Evolutionary conservation across 1,284 basidiomycete genomes (phyloP).

Genomic region (Lentinula novae-zelandiae): DNA sequence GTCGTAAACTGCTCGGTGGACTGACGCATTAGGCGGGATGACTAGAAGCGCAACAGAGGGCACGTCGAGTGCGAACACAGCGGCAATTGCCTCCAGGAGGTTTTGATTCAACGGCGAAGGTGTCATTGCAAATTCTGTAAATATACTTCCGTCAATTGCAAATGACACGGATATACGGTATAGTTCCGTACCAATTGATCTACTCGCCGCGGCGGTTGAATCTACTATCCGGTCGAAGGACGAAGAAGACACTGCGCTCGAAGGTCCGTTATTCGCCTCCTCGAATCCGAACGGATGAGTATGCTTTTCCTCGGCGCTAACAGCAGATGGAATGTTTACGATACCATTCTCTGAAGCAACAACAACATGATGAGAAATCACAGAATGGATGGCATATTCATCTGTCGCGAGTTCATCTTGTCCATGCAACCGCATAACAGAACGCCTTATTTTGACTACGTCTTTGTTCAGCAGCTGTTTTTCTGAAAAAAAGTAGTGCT

Average conservation of each 20-base stretch:
- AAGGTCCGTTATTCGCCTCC: conserved; percentile 8
- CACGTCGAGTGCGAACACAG: conserved; percentile 69
- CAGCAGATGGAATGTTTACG: conserved; percentile 44
- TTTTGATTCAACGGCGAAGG: conserved; percentile 51
- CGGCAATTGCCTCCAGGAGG: conserved; percentile 63
- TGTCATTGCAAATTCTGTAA: conserved; percentile 39
- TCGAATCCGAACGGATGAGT: conserved; percentile 18
- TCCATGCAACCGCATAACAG: conserved; percentile 22
- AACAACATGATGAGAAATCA: conserved; percentile 57
- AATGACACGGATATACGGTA: background rate
- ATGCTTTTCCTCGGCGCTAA: conserved; percentile 15
- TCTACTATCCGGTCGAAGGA: background rate
- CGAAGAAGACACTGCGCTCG: background rate
- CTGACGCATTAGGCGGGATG: conserved; percentile 53
- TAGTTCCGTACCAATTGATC: conserved; percentile 1
- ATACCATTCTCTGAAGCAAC: conserved; percentile 54
- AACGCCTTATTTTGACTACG: conserved; percentile 43
- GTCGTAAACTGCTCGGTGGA: conserved; percentile 60
- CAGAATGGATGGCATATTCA: conserved; percentile 5
- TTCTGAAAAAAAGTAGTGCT: conserved; percentile 44
- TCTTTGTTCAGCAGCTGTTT: conserved; percentile 54
- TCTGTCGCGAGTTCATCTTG: conserved; percentile 15
- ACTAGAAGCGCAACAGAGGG: conserved; percentile 63
- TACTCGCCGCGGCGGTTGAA: background rate
- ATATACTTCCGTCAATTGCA: conserved; percentile 2